Evolutionary conservation across 106 monocot genomes (phyloP).

Genomic region (Acorus calamus): DNA sequence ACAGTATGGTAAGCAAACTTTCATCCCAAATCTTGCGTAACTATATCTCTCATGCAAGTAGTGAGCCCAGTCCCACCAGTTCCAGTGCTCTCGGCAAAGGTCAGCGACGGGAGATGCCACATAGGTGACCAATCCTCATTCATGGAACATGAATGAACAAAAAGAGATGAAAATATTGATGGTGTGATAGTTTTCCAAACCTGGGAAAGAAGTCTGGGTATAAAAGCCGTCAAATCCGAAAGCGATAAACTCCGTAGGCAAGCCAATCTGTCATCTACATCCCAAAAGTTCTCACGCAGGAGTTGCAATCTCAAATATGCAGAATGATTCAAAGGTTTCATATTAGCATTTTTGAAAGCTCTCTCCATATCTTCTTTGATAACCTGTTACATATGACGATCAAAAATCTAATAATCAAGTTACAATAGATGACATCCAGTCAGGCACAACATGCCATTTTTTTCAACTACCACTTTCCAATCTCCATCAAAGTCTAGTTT

Average conservation of each 20-base stretch:
- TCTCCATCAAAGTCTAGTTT: no score
- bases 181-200: conserved; percentile 6
- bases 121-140: no score
- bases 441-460: no score
- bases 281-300: conserved; percentile 68
- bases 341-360: conserved; percentile 72
- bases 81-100: no score
- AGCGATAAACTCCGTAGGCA: conserved; percentile 48
- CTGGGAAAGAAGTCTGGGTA: conserved; percentile 76
- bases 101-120: no score
- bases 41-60: neutral
- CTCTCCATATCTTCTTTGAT: conserved; percentile 92
- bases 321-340: conserved; percentile 83
- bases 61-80: no score
- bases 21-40: neutral
- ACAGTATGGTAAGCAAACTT: neutral
- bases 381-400: conserved; percentile 29
- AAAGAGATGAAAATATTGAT: no score
- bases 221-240: conserved; percentile 51
- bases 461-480: no score
- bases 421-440: no score
- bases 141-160: no score
- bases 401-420: no score
- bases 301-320: conserved; percentile 81
- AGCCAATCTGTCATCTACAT: conserved; percentile 67